A percentile compares a stretch with the other conserved stretches of the same genome.
Conservation (phyloP, 768 basidiomycete genomes). For the Naganishia randhawae region DNA sequence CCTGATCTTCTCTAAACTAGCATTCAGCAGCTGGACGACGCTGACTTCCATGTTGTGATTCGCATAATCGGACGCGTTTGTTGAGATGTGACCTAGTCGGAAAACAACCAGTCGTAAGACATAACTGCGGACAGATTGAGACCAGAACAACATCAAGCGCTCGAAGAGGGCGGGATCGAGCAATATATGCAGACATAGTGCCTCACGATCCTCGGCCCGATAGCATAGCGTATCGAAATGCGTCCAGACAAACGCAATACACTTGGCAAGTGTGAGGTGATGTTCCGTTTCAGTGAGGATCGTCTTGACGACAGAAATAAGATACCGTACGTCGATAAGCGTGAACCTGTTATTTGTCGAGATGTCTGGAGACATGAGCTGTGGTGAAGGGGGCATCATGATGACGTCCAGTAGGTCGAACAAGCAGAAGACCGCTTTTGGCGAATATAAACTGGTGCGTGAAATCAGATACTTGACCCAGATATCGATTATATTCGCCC, state of each 20-base stretch:
- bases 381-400: conserved; percentile 47
- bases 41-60: conserved; percentile 47
- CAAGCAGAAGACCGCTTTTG: conserved; percentile 53
- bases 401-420: conserved; percentile 54
- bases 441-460: conserved; percentile 53
- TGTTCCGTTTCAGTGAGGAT: conserved; percentile 53
- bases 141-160: conserved; percentile 52
- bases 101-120: conserved; percentile 52
- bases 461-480: conserved; percentile 51
- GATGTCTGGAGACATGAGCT: conserved; percentile 26
- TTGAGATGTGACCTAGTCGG: conserved; percentile 52
- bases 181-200: conserved; percentile 51
- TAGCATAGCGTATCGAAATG: conserved; percentile 52
- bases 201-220: conserved; percentile 46
- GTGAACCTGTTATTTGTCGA: conserved; percentile 3
- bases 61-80: conserved; percentile 38
- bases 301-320: conserved; percentile 50
- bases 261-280: conserved; percentile 53
- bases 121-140: conserved; percentile 48
- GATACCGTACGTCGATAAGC: conserved; percentile 50
- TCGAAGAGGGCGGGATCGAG: conserved; percentile 52
- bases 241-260: conserved; percentile 53
- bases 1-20: conserved; percentile 52
- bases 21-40: conserved; percentile 50
- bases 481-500: conserved; percentile 51